Evolutionary conservation across 345 rosid species (phyloP).

Genomic region (Jatropha curcas): DNA sequence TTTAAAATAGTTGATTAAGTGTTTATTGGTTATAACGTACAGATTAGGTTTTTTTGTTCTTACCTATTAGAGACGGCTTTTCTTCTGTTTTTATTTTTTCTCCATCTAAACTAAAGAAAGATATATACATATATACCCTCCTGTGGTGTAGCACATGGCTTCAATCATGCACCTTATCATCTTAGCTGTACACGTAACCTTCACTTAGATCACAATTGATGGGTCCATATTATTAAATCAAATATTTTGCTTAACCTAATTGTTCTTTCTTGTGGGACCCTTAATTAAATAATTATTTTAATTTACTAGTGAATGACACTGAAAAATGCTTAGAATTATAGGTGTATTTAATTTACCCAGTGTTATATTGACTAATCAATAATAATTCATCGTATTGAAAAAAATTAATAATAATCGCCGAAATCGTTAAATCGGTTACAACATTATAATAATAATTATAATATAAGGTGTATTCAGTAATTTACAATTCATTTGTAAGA

Average conservation of each 20-base stretch:
- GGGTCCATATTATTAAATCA: not conserved
- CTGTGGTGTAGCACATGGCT: slow-evolving; percentile 18
- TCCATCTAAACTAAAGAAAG: not conserved
- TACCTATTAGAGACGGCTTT: slow-evolving; percentile 17
- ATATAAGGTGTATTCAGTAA: no score
- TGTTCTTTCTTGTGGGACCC: not conserved
- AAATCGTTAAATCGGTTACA: no score
- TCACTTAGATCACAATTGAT: not conserved
- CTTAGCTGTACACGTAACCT: slow-evolving; percentile 17
- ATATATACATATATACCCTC: not conserved
- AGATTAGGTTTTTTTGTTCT: slow-evolving; percentile 6
- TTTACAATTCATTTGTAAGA: no score
- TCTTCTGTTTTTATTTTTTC: slow-evolving; percentile 6
- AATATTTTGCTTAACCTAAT: not conserved
- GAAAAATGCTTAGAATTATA: not conserved
- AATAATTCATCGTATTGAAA: no score
- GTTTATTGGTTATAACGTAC: slow-evolving; percentile 22
- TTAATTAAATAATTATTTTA: not conserved
- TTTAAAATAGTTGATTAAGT: not conserved
- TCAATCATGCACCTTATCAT: slow-evolving; percentile 24
- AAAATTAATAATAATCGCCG: no score
- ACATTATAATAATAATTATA: no score
- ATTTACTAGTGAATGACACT: not conserved
- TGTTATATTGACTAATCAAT: not conserved
- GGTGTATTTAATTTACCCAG: not conserved